A percentile compares a stretch with the other conserved stretches of the same genome.
phyloP scores from a whole-genome alignment of 1,284 basidiomycete genomes.

The Malassezia globosa region DNA sequence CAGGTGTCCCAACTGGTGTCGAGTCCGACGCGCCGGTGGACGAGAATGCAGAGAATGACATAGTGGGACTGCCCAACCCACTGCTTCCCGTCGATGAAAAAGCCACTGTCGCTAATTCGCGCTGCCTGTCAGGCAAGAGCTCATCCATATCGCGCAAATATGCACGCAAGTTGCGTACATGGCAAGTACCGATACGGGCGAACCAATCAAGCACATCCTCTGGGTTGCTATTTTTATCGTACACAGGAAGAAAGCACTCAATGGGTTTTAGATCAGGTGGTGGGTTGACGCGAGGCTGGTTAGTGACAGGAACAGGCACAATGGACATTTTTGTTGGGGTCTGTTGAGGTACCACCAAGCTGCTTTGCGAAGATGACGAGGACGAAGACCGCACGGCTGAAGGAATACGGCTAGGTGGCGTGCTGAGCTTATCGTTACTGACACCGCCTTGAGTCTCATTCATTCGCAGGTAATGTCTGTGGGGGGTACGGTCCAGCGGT shows the following conservation, averaged over 20 bases:
- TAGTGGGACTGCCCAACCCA: background rate
- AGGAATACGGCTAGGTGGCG: too few relatives aligned
- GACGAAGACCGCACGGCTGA: background rate
- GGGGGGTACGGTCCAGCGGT: background rate
- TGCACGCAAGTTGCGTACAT: constrained; percentile 58
- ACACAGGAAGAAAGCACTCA: constrained; percentile 12
- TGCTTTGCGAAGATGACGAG: too few relatives aligned
- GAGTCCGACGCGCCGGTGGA: background rate
- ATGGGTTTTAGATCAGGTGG: background rate
- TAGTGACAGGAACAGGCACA: background rate
- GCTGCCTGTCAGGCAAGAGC: constrained; percentile 48
- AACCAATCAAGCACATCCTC: background rate
- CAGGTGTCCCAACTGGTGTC: background rate
- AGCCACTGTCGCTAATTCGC: background rate
- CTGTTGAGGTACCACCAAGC: background rate
- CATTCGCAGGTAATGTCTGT: background rate
- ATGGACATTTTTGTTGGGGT: background rate
- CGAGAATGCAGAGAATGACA: background rate
- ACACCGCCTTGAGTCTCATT: background rate
- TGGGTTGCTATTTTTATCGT: background rate
- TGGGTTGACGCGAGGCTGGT: too few relatives aligned
- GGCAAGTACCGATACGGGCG: background rate
- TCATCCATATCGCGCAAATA: constrained; percentile 92
- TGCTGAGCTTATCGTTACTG: background rate
- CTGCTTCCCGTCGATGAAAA: background rate